Conservation (phyloP, 345 rosid species). For the Trapa incisa region DNA sequence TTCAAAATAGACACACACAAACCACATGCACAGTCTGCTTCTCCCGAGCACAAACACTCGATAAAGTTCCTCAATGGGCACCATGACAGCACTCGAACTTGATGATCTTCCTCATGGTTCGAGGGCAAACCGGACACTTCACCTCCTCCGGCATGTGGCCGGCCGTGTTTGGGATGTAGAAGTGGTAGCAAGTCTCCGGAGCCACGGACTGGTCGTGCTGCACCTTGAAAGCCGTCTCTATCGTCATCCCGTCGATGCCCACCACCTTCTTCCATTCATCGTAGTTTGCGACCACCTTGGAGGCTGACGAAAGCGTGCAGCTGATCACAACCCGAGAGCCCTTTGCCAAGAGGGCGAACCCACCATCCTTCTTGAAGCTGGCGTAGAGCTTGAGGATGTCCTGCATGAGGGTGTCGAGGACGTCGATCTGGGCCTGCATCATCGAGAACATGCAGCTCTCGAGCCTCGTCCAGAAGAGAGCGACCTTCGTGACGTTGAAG, state of each 20-base stretch:
- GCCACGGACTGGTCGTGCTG: conserved; percentile 10
- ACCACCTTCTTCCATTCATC: conserved; percentile 12
- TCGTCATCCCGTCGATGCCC: neutral
- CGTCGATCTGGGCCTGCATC: conserved; percentile 8
- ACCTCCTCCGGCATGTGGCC: conserved; percentile 6
- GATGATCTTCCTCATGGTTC: conserved; percentile 7
- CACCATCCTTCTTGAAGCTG: neutral
- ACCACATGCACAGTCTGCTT: too few relatives aligned
- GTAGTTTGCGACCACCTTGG: conserved; percentile 5
- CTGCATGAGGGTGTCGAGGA: conserved; percentile 7
- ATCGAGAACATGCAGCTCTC: conserved; percentile 13
- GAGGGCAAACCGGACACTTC: conserved; percentile 8
- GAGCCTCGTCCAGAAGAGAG: neutral
- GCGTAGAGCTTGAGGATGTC: conserved; percentile 11
- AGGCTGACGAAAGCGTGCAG: conserved; percentile 1
- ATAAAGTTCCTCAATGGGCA: neutral
- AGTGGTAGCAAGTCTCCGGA: conserved; percentile 7
- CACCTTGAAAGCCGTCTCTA: neutral
- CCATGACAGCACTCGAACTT: conserved; percentile 14
- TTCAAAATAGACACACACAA: too few relatives aligned
- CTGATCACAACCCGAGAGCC: conserved; percentile 12
- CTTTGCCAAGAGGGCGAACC: conserved; percentile 3
- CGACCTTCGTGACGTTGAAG: conserved; percentile 1
- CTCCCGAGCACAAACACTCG: neutral
- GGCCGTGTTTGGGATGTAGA: conserved; percentile 7